Percentiles rank a stretch among this genome's conserved stretches.
Conservation (phyloP, 192 early-diverging fungal genomes). For the Entrophospora sp. region DNA sequence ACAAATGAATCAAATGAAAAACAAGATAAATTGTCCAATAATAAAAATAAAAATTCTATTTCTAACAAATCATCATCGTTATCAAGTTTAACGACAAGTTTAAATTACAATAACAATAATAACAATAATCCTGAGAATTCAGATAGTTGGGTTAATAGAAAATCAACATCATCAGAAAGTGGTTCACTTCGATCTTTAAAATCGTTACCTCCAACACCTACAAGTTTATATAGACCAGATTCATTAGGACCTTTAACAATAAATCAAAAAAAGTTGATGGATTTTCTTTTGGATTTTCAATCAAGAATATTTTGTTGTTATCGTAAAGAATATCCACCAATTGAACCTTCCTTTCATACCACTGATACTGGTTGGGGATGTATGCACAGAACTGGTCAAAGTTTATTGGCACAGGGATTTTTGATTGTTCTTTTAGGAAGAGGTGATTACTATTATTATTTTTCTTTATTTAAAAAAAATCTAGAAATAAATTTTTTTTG, state of each 20-base stretch:
- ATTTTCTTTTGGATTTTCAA: constrained; percentile 31
- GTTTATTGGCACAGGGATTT: constrained; percentile 34
- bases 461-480: background rate
- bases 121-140: background rate
- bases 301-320: constrained; percentile 34
- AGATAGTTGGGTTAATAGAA: background rate
- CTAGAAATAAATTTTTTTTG: background rate
- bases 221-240: constrained; percentile 17
- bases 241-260: background rate
- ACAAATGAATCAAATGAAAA: background rate
- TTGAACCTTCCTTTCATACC: constrained; percentile 32
- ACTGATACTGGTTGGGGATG: constrained; percentile 39
- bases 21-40: no score
- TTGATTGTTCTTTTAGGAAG: constrained; percentile 28
- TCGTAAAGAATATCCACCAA: constrained; percentile 32
- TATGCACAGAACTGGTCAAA: constrained; percentile 38
- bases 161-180: background rate
- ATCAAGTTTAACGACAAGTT: background rate
- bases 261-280: constrained; percentile 18
- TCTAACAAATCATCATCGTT: background rate
- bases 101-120: background rate
- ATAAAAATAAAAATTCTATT: no score
- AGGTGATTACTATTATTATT: constrained; percentile 18
- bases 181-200: background rate
- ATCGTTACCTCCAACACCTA: constrained; percentile 10